phyloP scores from a whole-genome alignment of 2,329 filamentous ascomycete genomes.

The Penicillium sp. region DNA sequence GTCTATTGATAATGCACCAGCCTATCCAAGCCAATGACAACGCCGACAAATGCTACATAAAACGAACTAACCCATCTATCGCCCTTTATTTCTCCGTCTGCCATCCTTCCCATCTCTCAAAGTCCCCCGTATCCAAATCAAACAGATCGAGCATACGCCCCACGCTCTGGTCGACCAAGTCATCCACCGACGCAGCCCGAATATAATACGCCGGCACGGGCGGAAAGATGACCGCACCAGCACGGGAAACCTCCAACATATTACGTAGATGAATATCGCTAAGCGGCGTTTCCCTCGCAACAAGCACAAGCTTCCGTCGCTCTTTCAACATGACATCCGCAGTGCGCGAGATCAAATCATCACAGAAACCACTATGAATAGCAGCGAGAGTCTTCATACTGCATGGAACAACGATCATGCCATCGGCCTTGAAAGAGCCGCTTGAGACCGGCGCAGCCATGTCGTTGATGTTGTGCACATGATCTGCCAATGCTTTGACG shows the following conservation, averaged over 20 bases:
- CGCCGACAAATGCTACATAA: background rate
- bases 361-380: slow-evolving; percentile 42
- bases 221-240: slow-evolving; percentile 46
- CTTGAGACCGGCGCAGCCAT: slow-evolving; percentile 46
- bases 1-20: background rate
- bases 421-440: slow-evolving; percentile 44
- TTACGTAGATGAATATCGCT: slow-evolving; percentile 49
- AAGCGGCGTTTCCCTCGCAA: slow-evolving; percentile 46
- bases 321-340: slow-evolving; percentile 51
- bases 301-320: slow-evolving; percentile 39
- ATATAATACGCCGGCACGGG: slow-evolving; percentile 49
- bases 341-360: slow-evolving; percentile 47
- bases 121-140: slow-evolving; percentile 42
- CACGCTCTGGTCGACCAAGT: slow-evolving; percentile 47
- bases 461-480: slow-evolving; percentile 43
- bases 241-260: slow-evolving; percentile 42
- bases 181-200: slow-evolving; percentile 38
- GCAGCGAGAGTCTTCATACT: slow-evolving; percentile 50
- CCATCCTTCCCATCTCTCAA: slow-evolving; percentile 32
- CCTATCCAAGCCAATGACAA: background rate
- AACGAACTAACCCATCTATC: background rate
- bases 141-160: slow-evolving; percentile 49
- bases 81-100: slow-evolving; percentile 4
- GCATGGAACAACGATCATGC: slow-evolving; percentile 51
- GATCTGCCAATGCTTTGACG: slow-evolving; percentile 40